Evolutionary conservation across 257 asterid species (phyloP), one percentile per base, ranked within the genome.

Genomic region (Cinchona pubescens): DNA sequence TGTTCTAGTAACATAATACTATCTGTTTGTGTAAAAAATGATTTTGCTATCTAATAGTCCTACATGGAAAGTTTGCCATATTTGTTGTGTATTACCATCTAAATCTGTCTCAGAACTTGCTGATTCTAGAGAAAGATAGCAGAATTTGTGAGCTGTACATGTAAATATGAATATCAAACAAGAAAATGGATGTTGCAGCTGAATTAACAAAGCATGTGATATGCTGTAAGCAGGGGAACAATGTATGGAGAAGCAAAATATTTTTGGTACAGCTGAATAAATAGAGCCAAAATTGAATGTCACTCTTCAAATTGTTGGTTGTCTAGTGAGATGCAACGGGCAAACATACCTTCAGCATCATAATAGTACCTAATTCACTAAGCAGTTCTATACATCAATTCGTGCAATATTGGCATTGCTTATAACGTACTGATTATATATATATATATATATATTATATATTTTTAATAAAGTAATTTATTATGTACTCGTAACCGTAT

Each of bases 1-100:
- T 75, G 32, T 46, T 2, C 40, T 8, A 49, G 25, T 49, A 53
- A 53, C 38, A 55, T 30, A 56, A 56, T 30, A 56, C 38, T 37
- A 56, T 67, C 63, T 62, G 71, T 32, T 45, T 29, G 5, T 67
- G 32, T 16, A 73, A n/a, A 43, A 73, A n/a, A 43, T 73, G 30
- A 66, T 37, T 12, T 56, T 38, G 48, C 61, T 67, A 7, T 46
- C 58, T 13, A 32, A 43, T 55, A n/a, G n/a, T n/a, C n/a, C n/a
- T n/a, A 35, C 32, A n/a, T 29, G 37, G 25, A 49, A 29, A 29
- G 35, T 67, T 53, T 40, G 51, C 13, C 25, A 74, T 23, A 66
- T 37, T 62, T 45, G 30, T 29, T 30, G 25, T 12, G 15, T 30
- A 15, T 68, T 14, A 38, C 59, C 4, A 27, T 68, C n/a, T 23